These are phyloP conservation scores for Camellia granthamiana DNA, from an alignment of 148 eudicot genomes.

Conservation along the genomic window DNA sequence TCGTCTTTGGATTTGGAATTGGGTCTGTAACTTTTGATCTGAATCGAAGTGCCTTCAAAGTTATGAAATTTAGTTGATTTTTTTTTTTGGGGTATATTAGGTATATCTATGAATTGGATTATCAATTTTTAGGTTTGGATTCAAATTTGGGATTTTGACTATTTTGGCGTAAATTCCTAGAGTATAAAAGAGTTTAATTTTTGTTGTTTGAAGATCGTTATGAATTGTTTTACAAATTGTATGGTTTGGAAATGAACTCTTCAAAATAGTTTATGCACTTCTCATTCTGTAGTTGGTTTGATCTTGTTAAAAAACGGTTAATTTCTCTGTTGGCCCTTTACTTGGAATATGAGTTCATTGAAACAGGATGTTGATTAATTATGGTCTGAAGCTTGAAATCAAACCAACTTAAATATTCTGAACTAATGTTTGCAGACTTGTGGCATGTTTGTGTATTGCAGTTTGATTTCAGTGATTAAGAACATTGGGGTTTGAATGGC, in stretches of 20 bases:
- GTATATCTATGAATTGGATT: background rate
- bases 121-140: background rate
- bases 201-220: background rate
- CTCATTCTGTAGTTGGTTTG: conserved; percentile 4
- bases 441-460: background rate
- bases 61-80: background rate
- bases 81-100: background rate
- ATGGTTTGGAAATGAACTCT: background rate
- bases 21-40: background rate
- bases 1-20: background rate
- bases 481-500: conserved; percentile 7
- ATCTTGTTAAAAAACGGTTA: conserved; percentile 1
- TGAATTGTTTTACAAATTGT: background rate
- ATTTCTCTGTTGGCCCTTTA: background rate
- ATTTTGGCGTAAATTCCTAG: background rate
- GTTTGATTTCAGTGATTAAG: background rate
- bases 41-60: background rate
- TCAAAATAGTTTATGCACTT: conserved; percentile 6
- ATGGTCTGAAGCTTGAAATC: background rate
- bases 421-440: conserved; percentile 3
- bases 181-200: background rate
- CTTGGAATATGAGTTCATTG: background rate
- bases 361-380: background rate
- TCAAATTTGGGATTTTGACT: background rate
- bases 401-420: background rate